phyloP scores from a whole-genome alignment of 202 grass and related monocot genomes.

The Zoysia matrella region DNA sequence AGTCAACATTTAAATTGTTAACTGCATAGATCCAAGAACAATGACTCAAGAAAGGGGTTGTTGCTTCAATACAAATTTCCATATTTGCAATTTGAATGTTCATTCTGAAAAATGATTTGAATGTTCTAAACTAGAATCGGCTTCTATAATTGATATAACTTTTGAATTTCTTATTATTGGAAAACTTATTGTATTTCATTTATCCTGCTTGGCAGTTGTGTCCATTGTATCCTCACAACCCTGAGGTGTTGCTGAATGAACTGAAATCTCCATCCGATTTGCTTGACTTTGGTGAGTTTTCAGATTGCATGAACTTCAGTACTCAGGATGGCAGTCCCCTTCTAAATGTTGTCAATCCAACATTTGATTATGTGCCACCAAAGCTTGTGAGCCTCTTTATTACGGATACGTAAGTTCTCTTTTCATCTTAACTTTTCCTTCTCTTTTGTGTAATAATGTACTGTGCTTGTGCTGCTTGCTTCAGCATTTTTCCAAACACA shows the following conservation, averaged over 20 bases:
- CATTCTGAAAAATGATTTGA: background rate
- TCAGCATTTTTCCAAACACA: background rate
- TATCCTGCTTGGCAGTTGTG: slow-evolving; percentile 62
- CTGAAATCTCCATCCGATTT: slow-evolving; percentile 92
- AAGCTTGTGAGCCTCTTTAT: slow-evolving; percentile 97
- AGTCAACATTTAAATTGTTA: background rate
- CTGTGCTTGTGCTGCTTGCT: slow-evolving; percentile 9
- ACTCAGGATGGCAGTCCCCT: slow-evolving; percentile 65
- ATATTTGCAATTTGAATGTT: background rate
- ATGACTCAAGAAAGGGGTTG: background rate
- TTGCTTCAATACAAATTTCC: background rate
- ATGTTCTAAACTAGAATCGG: background rate
- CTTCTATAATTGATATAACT: slow-evolving; percentile 1
- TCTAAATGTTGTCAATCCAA: slow-evolving; percentile 89
- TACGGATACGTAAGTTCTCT: slow-evolving; percentile 84
- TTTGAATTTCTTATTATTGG: background rate
- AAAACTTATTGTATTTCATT: slow-evolving; percentile 17
- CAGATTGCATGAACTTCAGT: slow-evolving; percentile 92
- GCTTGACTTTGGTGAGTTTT: slow-evolving; percentile 93
- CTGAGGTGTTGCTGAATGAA: slow-evolving; percentile 88
- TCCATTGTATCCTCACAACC: slow-evolving; percentile 95
- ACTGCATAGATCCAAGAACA: background rate
- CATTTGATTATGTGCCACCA: slow-evolving; percentile 94
- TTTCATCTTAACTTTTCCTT: background rate
- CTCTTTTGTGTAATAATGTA: background rate